Evolutionary conservation across 2,329 filamentous ascomycete species (phyloP), one percentile per base, ranked within the genome.

Genomic region (Corynespora cassiicola): DNA sequence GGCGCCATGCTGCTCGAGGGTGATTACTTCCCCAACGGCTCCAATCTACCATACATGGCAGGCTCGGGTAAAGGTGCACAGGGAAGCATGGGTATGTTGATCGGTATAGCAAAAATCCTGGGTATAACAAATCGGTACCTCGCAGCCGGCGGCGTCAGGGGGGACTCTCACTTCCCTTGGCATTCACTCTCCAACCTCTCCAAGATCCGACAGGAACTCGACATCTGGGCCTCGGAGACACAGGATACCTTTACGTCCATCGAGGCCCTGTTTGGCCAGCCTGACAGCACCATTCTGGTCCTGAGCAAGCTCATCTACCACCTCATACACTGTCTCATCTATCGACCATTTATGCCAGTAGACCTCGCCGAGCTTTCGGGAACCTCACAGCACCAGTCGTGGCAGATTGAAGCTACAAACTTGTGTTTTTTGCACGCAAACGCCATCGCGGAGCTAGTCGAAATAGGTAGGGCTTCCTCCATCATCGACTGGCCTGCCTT

Each of bases 361-460:
- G 87, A 95, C 63, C 75, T 95, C 3, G 81, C 86, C 16, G 90
- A 95, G 63, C 79, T 95, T 6, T 82, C 87, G 9, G 87, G 87
- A 10, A 86, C 81, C 1, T 87, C 87, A 1, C 89, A 95, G 57
- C 88, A 95, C 52, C 89, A 95, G 62, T 91, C 88, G 18, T 95
- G 90, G 90, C 90, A 95, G 62, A 92, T 95, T 31, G 88, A 95
- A 63, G 88, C 90, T 0, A 95, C 89, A 0, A 92, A 94, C 56
- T 78, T 92, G 61, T 95, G 90, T 66, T 94, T 85, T 63, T 73
- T 91, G 12, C 90, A 95, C 52, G 89, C 90, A 5, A 95, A 95
- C 58, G 88, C 89, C 5, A 91, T 95, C 34, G 84, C 88, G 1
- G 89, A 95, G 58, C 72, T 95, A 3, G 85, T 90, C 4, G 87